Evolutionary conservation across 2,329 filamentous ascomycete genomes (phyloP).

Genomic region (Fusarium sp.): DNA sequence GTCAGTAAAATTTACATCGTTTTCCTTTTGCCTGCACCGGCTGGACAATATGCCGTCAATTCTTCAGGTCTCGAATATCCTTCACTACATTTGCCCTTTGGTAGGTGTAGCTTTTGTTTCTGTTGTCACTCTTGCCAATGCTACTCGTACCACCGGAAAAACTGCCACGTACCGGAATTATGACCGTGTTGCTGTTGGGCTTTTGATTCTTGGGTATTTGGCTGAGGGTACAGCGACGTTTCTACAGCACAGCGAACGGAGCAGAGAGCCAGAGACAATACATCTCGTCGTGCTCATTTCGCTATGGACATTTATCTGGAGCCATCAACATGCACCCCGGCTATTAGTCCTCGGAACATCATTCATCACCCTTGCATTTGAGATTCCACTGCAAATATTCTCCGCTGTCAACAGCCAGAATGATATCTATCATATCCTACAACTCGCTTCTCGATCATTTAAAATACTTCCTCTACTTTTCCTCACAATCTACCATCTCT

Average conservation of each 20-base stretch:
- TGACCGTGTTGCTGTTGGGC: not conserved
- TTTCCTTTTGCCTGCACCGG: not conserved
- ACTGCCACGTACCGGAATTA: not conserved
- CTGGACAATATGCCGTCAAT: slow-evolving; percentile 20
- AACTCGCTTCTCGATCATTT: slow-evolving; percentile 11
- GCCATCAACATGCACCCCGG: not conserved
- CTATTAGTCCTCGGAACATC: slow-evolving; percentile 7
- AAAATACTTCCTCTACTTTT: slow-evolving; percentile 16
- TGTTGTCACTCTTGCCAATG: not conserved
- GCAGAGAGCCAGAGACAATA: slow-evolving; percentile 13
- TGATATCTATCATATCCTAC: not conserved
- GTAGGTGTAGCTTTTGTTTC: not conserved
- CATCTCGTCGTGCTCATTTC: slow-evolving; percentile 5
- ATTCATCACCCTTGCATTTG: slow-evolving; percentile 15
- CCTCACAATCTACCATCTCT: not conserved
- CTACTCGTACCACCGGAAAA: not conserved
- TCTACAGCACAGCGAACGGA: not conserved
- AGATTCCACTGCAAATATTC: slow-evolving; percentile 19
- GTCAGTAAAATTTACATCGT: not conserved
- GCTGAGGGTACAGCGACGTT: not conserved
- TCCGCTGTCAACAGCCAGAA: not conserved
- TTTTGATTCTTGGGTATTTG: slow-evolving; percentile 18
- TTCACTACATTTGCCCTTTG: slow-evolving; percentile 31
- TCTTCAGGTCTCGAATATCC: slow-evolving; percentile 2
- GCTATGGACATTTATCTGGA: slow-evolving; percentile 4